These are phyloP conservation scores for Yarrowia porcina DNA, from an alignment of 805 yeast species.

Conservation along the genomic window DNA sequence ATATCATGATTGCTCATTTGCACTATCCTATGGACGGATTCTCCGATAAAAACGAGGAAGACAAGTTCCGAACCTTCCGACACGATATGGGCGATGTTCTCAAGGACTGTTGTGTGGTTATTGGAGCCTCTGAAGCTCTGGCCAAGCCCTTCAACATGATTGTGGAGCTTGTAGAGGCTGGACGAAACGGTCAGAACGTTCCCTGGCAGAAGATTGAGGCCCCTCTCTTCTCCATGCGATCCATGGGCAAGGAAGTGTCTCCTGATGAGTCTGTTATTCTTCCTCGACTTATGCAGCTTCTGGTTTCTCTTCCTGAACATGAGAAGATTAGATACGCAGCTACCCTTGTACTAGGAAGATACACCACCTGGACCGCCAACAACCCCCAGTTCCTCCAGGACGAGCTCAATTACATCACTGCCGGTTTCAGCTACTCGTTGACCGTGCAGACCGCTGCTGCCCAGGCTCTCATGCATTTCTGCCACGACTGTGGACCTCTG, in stretches of 20 bases:
- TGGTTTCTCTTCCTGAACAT: conserved; percentile 75
- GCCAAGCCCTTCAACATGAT: conserved; percentile 65
- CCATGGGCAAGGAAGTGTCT: conserved; percentile 91
- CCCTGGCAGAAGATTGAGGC: conserved; percentile 89
- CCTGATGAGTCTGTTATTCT: conserved; percentile 59
- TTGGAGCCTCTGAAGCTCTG: conserved; percentile 71
- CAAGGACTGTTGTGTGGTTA: conserved; percentile 89
- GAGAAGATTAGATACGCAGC: conserved; percentile 88
- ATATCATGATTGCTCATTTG: conserved; percentile 62
- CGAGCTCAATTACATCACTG: conserved; percentile 78
- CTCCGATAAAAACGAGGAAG: conserved; percentile 72
- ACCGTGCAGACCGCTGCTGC: conserved; percentile 81
- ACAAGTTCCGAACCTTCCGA: conserved; percentile 87
- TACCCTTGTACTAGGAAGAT: conserved; percentile 89
- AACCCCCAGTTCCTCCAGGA: conserved; percentile 80
- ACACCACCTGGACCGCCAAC: conserved; percentile 89
- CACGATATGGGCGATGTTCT: conserved; percentile 98
- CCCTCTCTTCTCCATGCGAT: conserved; percentile 80
- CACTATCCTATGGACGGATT: conserved; percentile 62
- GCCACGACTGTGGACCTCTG: conserved; percentile 78
- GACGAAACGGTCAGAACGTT: conserved; percentile 39
- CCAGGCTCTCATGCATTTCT: conserved; percentile 88
- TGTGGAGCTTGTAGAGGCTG: conserved; percentile 41
- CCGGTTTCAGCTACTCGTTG: conserved; percentile 51
- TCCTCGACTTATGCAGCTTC: conserved; percentile 70